Base-by-base conservation (phyloP, 257 asterid species). In the Solanum sejunctum region DNA sequence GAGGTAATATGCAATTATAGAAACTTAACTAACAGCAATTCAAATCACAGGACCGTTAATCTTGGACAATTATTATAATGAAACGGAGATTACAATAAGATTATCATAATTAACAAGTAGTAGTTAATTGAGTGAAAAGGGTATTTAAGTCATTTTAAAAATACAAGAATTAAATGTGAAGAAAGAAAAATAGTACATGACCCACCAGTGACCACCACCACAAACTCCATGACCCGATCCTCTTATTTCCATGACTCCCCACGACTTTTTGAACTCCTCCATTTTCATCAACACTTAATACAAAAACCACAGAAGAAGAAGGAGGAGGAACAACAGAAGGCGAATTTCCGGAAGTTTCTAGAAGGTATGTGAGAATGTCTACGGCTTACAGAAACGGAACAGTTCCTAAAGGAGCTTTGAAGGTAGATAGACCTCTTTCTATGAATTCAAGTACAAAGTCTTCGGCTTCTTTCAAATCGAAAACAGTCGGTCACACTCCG, bases 381-480 rank as follows among this genome's bases (percentile, higher is more conserved):
- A 87, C 82, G 86, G 56, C 61, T 86, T 85, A 57, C 86, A 89
- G 94, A 87, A 90, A 91, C 87, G 93, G 94, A 83, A 84, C 91
- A 81, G 87, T 73, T 16, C 82, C 91, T 16, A 87, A 82, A 84
- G 89, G 89, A 61, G 90, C 88, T 54, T 6, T 82, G 20, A 94
- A 93, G 89, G 67, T 87, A 51, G 96, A 92, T 45, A 13, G 69
- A 7, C 26, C 86, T 8, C 58, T 86, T 7, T 87, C 90, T 7
- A 39, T 87, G 77, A 91, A 88, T 86, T 86, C 87, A 16, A 85
- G 39, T 85, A 80, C 92, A 7, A 93, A 89, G 51, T 56, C 97
- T 43, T 83, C 92, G 70, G 85, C 92, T 61, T 92, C 95, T 61
- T 72, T 84, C 4, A 92, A 90, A 91, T 88, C 91, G 16, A 91